Percentiles rank a stretch among this genome's conserved stretches.
phyloP scores from a whole-genome alignment of 305 asterid species.

The Solanum hybrid region DNA sequence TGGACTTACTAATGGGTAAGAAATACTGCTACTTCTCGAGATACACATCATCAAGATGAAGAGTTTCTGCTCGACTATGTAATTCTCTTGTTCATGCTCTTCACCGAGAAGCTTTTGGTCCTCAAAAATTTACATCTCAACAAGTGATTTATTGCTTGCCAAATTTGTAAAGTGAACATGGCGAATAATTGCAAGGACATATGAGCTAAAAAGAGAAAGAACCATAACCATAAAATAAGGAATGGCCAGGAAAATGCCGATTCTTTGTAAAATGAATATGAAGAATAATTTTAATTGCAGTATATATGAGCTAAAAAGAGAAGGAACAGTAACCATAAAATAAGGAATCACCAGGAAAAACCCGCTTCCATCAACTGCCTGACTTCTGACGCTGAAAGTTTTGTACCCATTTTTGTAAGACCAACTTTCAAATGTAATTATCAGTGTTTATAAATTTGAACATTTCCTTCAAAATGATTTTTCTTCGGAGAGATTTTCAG shows the following conservation, averaged over 20 bases:
- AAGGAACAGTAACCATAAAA: background rate
- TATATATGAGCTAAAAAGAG: background rate
- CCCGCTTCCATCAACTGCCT: constrained; percentile 38
- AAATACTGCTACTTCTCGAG: too few relatives aligned
- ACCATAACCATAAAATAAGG: background rate
- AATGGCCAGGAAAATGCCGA: background rate
- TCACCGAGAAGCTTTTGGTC: too few relatives aligned
- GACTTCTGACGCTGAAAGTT: constrained; percentile 85
- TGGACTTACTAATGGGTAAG: background rate
- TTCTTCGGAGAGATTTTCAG: constrained; percentile 63
- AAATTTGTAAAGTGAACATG: too few relatives aligned
- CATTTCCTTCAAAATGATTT: constrained; percentile 89
- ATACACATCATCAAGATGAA: too few relatives aligned
- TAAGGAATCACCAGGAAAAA: background rate
- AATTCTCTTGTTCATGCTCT: too few relatives aligned
- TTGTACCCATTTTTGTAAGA: constrained; percentile 75
- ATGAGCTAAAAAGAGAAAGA: background rate
- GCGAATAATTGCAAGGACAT: too few relatives aligned
- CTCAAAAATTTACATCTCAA: too few relatives aligned
- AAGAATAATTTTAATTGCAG: background rate
- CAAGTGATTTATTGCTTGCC: too few relatives aligned
- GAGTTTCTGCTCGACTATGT: too few relatives aligned
- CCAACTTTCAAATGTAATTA: constrained; percentile 83
- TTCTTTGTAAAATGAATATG: background rate
- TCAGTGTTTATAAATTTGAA: constrained; percentile 90